These are phyloP conservation scores for Globisporangium carolinianum DNA, from an alignment of 352 stramenopile genomes.

Conservation along the genomic window DNA sequence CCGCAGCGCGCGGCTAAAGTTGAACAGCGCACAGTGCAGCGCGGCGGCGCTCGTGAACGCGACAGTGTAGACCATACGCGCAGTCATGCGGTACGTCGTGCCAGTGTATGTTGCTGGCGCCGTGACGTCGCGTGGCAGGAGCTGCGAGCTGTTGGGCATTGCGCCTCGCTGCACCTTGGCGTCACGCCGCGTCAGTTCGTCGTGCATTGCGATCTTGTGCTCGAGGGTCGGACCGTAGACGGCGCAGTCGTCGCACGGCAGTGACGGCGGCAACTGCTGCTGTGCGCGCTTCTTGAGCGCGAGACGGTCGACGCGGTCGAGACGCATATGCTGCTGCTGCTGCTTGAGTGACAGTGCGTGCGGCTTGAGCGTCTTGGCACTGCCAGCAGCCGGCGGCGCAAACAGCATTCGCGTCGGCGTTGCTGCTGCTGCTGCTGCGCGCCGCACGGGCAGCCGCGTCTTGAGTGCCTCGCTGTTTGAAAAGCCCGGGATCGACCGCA, in stretches of 20 bases:
- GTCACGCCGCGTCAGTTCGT: slow-evolving; percentile 6
- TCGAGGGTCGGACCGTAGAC: slow-evolving; percentile 8
- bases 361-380: background rate
- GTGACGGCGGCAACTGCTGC: slow-evolving; percentile 10
- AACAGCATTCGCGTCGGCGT: background rate
- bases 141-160: slow-evolving; percentile 1
- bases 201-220: slow-evolving; percentile 17
- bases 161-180: background rate
- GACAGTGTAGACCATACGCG: slow-evolving; percentile 30
- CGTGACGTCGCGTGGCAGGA: slow-evolving; percentile 4
- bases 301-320: slow-evolving; percentile 1
- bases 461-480: slow-evolving; percentile 17
- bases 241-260: too few relatives aligned
- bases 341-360: slow-evolving; percentile 1
- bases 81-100: slow-evolving; percentile 20
- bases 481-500: slow-evolving; percentile 12
- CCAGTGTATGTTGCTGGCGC: background rate
- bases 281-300: slow-evolving; percentile 9
- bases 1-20: slow-evolving; percentile 44
- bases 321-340: slow-evolving; percentile 5
- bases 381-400: background rate
- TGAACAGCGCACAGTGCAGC: slow-evolving; percentile 60
- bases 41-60: slow-evolving; percentile 49
- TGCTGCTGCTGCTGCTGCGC: background rate
- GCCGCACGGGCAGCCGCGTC: slow-evolving; percentile 6